Conservation (phyloP, 1,284 basidiomycete genomes). For the Puccinia hordei region DNA sequence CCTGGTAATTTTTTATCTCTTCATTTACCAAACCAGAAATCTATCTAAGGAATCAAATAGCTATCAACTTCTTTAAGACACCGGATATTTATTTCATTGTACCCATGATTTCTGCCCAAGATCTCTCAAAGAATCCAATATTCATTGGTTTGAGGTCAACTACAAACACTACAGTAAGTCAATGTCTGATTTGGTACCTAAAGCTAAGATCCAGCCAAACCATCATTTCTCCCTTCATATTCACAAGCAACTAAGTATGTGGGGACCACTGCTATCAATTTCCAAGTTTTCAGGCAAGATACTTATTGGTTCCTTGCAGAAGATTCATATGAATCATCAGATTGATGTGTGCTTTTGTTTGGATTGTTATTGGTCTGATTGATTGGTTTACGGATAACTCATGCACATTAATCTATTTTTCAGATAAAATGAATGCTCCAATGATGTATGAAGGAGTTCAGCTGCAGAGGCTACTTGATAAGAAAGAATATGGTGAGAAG, state of each 20-base stretch:
- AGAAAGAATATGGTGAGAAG: no score
- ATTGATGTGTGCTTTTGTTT: neutral
- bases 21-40: neutral
- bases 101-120: slow-evolving; percentile 19
- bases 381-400: neutral
- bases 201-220: slow-evolving; percentile 8
- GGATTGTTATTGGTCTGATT: neutral
- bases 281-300: slow-evolving; percentile 27
- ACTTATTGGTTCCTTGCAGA: slow-evolving; percentile 10
- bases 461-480: no score
- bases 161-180: slow-evolving; percentile 1
- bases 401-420: neutral
- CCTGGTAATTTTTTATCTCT: slow-evolving; percentile 1
- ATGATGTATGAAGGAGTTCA: no score
- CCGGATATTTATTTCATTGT: neutral
- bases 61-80: neutral
- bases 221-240: slow-evolving; percentile 34
- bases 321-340: slow-evolving; percentile 10
- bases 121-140: neutral
- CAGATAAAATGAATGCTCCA: slow-evolving; percentile 1
- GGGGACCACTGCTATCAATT: slow-evolving; percentile 16
- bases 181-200: neutral
- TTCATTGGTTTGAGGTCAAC: neutral
- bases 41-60: slow-evolving; percentile 8
- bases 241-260: neutral